These are phyloP conservation scores for Colletotrichum lini DNA, from an alignment of 2,329 filamentous ascomycete genomes.

Conservation along the genomic window DNA sequence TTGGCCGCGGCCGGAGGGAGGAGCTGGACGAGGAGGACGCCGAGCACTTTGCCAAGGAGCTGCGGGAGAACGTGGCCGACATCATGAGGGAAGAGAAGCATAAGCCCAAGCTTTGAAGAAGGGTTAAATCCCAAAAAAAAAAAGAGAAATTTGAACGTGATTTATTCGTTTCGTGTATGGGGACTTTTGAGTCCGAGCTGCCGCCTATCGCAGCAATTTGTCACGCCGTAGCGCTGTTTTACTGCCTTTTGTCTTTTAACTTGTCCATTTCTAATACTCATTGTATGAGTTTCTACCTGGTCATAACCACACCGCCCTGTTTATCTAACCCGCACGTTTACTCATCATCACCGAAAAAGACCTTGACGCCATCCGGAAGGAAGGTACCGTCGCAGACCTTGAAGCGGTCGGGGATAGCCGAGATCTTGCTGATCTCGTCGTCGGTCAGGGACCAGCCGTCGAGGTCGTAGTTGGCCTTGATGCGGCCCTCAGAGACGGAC, in stretches of 20 bases:
- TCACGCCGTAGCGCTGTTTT: slow-evolving; percentile 23
- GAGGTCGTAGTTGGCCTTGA: slow-evolving; percentile 82
- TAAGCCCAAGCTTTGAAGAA: slow-evolving; percentile 56
- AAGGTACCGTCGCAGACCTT: slow-evolving; percentile 85
- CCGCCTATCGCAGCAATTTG: slow-evolving; percentile 9
- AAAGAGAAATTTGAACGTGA: slow-evolving; percentile 19
- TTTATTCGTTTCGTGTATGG: slow-evolving; percentile 33
- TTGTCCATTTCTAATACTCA: slow-evolving; percentile 24
- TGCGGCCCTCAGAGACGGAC: slow-evolving; percentile 80
- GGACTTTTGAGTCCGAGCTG: slow-evolving; percentile 23
- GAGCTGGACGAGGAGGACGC: slow-evolving; percentile 86
- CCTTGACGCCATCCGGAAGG: slow-evolving; percentile 75
- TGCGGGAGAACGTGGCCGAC: slow-evolving; percentile 65
- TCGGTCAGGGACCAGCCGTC: slow-evolving; percentile 81
- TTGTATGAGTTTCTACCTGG: slow-evolving; percentile 26
- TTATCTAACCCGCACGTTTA: slow-evolving; percentile 54
- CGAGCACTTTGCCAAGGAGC: slow-evolving; percentile 67
- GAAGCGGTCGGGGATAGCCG: slow-evolving; percentile 80
- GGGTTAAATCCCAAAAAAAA: background rate
- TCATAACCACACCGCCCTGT: slow-evolving; percentile 20
- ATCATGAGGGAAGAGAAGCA: slow-evolving; percentile 53
- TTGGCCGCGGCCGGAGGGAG: slow-evolving; percentile 79
- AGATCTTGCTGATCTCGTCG: slow-evolving; percentile 80
- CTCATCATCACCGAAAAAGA: slow-evolving; percentile 89
- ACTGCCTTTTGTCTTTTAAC: slow-evolving; percentile 9